These are phyloP conservation scores for Xylariaceae sp. DNA, from an alignment of 2,329 filamentous ascomycete genomes.

Conservation along the genomic window DNA sequence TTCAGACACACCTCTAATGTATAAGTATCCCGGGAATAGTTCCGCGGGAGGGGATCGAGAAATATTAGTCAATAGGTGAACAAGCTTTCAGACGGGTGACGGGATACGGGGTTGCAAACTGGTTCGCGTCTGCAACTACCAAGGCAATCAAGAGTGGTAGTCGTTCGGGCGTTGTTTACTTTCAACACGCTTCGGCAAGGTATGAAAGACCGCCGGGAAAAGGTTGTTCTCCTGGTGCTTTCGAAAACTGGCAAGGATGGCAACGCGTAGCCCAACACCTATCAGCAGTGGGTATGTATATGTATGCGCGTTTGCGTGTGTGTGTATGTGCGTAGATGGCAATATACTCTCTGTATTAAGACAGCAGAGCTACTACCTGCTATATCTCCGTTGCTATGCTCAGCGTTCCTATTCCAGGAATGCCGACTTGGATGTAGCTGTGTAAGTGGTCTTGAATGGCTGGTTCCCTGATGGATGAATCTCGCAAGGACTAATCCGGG, in stretches of 20 bases:
- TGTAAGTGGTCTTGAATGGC: not conserved
- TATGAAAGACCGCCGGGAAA: not conserved
- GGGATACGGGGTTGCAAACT: constrained; percentile 11
- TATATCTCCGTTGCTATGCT: not conserved
- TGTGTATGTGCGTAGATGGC: not conserved
- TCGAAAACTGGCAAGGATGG: too few species aligned
- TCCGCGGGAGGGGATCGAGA: constrained; percentile 4
- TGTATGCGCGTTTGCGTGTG: not conserved
- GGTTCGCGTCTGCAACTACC: constrained; percentile 22
- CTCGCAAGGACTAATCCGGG: not conserved
- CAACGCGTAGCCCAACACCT: not conserved
- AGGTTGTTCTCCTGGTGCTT: not conserved
- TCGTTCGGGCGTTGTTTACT: too few species aligned
- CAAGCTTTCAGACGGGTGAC: not conserved
- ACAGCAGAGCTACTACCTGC: not conserved
- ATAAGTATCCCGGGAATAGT: constrained; percentile 3
- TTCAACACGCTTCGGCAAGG: too few species aligned
- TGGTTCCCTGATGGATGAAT: not conserved
- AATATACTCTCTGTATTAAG: not conserved
- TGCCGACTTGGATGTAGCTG: constrained; percentile 4
- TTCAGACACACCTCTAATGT: constrained; percentile 4
- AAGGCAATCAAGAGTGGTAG: constrained; percentile 17
- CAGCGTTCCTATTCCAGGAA: not conserved
- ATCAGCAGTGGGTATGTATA: not conserved
- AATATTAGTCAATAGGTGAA: not conserved